Percentiles rank a stretch among this genome's conserved stretches.
Conservation (phyloP, 192 early-diverging fungal genomes). For the Jimgerdemannia lactiflua region DNA sequence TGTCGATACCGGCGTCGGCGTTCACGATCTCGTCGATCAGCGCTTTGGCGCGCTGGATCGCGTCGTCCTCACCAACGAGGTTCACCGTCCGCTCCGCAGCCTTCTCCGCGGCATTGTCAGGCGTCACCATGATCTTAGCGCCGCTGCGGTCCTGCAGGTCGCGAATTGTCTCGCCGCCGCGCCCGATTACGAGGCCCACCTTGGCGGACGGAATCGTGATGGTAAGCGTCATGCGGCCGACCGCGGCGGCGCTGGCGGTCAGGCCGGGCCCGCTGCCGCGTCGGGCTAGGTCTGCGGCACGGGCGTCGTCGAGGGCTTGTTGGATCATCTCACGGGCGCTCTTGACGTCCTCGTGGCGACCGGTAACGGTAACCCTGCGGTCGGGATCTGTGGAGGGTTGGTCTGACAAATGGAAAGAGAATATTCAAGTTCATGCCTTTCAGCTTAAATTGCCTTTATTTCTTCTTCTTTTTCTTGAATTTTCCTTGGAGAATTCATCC, state of each 20-base stretch:
- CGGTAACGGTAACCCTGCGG: slow-evolving; percentile 46
- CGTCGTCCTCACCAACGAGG: slow-evolving; percentile 66
- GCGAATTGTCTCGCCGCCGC: slow-evolving; percentile 75
- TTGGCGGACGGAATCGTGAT: slow-evolving; percentile 62
- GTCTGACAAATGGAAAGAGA: slow-evolving; percentile 26
- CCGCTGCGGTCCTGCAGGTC: slow-evolving; percentile 65
- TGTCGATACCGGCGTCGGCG: neutral
- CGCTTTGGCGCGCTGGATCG: slow-evolving; percentile 64
- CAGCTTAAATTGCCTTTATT: too few relatives aligned
- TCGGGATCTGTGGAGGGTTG: slow-evolving; percentile 17
- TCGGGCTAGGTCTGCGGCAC: slow-evolving; percentile 22
- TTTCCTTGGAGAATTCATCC: too few relatives aligned
- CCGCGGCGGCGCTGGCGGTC: slow-evolving; percentile 21
- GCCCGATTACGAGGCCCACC: slow-evolving; percentile 84
- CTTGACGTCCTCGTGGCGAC: slow-evolving; percentile 42
- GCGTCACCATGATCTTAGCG: slow-evolving; percentile 68
- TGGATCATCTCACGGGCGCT: slow-evolving; percentile 52
- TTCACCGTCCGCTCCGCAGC: slow-evolving; percentile 53
- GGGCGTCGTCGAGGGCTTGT: slow-evolving; percentile 42
- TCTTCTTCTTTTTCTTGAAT: too few relatives aligned
- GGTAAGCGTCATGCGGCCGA: slow-evolving; percentile 28
- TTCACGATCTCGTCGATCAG: slow-evolving; percentile 77
- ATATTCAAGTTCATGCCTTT: neutral
- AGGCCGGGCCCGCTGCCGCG: slow-evolving; percentile 13
- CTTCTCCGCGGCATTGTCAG: slow-evolving; percentile 35